Evolutionary conservation across 2,329 filamentous ascomycete species (phyloP), one percentile per base, ranked within the genome.

Genomic region (Cercospora sp.): DNA sequence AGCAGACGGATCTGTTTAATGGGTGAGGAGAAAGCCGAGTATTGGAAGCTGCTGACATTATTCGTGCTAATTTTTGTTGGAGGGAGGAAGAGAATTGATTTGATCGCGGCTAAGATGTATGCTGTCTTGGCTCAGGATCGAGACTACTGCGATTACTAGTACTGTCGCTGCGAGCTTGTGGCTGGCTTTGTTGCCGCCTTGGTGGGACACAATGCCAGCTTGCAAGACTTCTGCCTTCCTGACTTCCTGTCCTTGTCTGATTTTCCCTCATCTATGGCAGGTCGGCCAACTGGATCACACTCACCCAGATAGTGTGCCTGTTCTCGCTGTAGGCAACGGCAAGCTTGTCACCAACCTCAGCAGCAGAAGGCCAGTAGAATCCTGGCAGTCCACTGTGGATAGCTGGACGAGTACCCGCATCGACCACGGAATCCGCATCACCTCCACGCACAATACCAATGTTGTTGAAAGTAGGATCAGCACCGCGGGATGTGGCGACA

Each of bases 381-480:
- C 66, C 66, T 0, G 66, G 66, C 10, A 67, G 8, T 20, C 55
- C 57, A 36, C 61, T 61, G 53, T 57, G n/a, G 8, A 64, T 13
- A 33, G 16, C 30, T 30, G 48, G 48, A 33, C 66, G 42, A 20
- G 66, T 61, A 20, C 66, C 66, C 9, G 13, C 18, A 10, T 10
- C 16, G 10, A 64, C 66, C 5, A 57, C 13, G 12, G 48, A 45
- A 45, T 31, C 23, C 20, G 66, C 66, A 64, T 67, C 62, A n/a
- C 66, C 66, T 61, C 66, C 66, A 4, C 66, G 61, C 66, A 67
- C 66, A 36, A 67, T 67, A 13, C 66, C 66, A 48, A 67, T 61
- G 8, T 51, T 48, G 10, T 61, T 20, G 45, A 67, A 67, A 3
- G 66, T 57, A 18, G 57, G 61, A 39, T 67, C 66, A 18, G 57